Evolutionary conservation across 768 basidiomycete species (phyloP), one percentile per base, ranked within the genome.

Genomic region (Basidioascus undulatus): DNA sequence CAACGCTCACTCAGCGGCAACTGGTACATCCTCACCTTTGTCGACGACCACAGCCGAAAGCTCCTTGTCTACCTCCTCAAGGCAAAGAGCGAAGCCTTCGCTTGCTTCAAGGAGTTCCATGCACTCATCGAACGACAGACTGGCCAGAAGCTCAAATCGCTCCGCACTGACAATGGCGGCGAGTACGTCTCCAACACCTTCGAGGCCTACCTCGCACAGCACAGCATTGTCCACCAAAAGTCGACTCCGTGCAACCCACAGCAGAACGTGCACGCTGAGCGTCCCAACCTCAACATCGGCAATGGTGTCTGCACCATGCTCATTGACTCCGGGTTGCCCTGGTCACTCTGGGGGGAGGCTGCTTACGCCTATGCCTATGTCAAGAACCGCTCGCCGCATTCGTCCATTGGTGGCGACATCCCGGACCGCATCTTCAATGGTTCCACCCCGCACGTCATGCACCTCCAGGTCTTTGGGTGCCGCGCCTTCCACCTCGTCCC

Each of bases 151-250:
- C 24, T 54, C 10, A 53, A 58, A 30, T 24, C 25, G 19, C 41
- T 58, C 3, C 43, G 44, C 10, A 40, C 32, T 5, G 49, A 60
- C 39, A 46, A 48, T 25, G 53, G 56, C 7, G 47, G 51, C 1
- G 52, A 60, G 45, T 59, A 50, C 30, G 24, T 40, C 9, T 32
- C 23, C 5, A 25, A 37, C n/a, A 37, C 25, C 4, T 43, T 43
- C 24, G 6, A 9, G 12, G 31, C 26, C 26, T 26, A 13, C 35
- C 30, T 38, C 13, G 21, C 6, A 15, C 23, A 32, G 18, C 30
- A 37, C n/a, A 37, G 36, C 11, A 43, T 33, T 19, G 10, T 5
- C 16, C 34, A 33, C 23, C 36, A 31, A 32, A 26, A 42, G 36
- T 41, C 39, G 25, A 26, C 19, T 41, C 40, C 32, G 32, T 16